These are phyloP conservation scores for Escovopsis sp. DNA, from an alignment of 2,329 filamentous ascomycete genomes.

Conservation along the genomic window DNA sequence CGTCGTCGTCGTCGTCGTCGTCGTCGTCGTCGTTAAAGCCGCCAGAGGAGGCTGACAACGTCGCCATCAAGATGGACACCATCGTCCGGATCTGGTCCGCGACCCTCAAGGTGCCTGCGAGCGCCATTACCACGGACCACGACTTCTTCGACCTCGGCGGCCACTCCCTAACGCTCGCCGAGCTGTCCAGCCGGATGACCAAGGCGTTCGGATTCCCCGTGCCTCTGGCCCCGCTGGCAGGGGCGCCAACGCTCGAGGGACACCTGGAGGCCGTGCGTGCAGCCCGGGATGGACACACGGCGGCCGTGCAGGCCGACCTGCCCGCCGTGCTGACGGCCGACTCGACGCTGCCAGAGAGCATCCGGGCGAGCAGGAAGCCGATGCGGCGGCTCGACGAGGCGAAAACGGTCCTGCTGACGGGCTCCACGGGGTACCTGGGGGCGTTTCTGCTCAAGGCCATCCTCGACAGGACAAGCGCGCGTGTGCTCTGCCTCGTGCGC, in stretches of 20 bases:
- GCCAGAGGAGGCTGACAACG: constrained; percentile 36
- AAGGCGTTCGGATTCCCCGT: constrained; percentile 59
- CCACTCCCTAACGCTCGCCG: constrained; percentile 63
- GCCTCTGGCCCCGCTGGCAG: constrained; percentile 54
- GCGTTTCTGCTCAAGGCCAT: constrained; percentile 58
- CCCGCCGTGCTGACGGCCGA: constrained; percentile 55
- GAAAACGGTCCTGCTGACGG: constrained; percentile 55
- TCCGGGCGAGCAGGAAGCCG: constrained; percentile 37
- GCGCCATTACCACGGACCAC: constrained; percentile 50
- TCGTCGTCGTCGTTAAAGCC: too few species aligned
- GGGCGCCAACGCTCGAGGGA: constrained; percentile 54
- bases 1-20: too few species aligned
- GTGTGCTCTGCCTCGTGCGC: constrained; percentile 58
- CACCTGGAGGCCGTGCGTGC: constrained; percentile 57
- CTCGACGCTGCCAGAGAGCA: constrained; percentile 52
- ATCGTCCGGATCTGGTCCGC: constrained; percentile 60
- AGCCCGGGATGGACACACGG: constrained; percentile 56
- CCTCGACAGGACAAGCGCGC: constrained; percentile 50
- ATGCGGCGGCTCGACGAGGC: constrained; percentile 48
- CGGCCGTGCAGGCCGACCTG: constrained; percentile 59
- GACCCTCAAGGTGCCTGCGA: constrained; percentile 48
- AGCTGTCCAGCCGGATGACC: constrained; percentile 55
- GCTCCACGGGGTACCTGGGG: constrained; percentile 61
- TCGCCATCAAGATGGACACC: constrained; percentile 49
- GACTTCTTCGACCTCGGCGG: constrained; percentile 73